Conservation (phyloP, 2,329 filamentous ascomycete genomes). For the Calonectria fujianensis region DNA sequence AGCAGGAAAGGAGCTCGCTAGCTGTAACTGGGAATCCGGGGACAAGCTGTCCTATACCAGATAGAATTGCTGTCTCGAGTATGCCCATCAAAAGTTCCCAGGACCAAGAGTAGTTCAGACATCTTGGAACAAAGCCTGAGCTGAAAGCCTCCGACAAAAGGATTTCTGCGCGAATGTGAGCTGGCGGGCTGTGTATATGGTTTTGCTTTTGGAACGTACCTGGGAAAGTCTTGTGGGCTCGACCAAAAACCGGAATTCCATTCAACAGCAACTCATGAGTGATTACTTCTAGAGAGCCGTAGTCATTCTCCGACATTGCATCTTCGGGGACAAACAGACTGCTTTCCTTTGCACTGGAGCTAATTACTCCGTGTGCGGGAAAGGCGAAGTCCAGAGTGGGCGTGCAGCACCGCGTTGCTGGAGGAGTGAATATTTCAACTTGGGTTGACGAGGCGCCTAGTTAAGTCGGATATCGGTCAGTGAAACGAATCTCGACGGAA, state of each 20-base stretch:
- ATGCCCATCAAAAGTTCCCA: background rate
- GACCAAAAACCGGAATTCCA: background rate
- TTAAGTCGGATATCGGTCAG: background rate
- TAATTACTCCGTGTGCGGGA: background rate
- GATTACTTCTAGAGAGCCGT: background rate
- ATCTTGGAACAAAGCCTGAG: background rate
- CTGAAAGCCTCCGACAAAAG: background rate
- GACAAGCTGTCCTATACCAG: background rate
- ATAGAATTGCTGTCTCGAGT: background rate
- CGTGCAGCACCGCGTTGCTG: background rate
- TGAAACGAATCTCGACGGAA: too few species aligned
- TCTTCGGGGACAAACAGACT: background rate
- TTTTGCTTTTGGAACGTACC: background rate
- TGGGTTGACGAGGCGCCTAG: background rate
- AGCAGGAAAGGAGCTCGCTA: background rate
- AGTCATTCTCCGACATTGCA: constrained; percentile 4
- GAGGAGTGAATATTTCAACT: background rate
- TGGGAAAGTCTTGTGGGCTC: background rate
- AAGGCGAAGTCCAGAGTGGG: background rate
- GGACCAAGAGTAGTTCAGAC: background rate
- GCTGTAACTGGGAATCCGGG: background rate
- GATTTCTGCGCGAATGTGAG: background rate
- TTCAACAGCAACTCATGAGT: background rate
- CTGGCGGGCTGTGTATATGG: too few species aligned
- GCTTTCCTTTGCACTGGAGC: background rate